phyloP scores from a whole-genome alignment of 164 flowering plant genomes.

The Liquidambar formosana region DNA sequence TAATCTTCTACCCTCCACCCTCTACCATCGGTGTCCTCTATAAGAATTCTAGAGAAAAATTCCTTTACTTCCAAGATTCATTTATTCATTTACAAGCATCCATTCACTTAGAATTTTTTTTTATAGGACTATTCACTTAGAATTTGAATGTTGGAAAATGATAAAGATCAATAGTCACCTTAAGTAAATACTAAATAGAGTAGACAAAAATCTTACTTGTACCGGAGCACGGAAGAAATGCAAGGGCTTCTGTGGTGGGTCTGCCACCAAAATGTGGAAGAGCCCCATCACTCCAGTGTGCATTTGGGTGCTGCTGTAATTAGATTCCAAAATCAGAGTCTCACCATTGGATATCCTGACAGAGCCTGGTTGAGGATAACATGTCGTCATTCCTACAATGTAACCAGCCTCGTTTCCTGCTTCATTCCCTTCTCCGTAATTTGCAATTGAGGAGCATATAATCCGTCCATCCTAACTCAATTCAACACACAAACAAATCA shows the following conservation, averaged over 20 bases:
- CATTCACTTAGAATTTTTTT: too few species aligned
- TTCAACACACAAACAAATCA: constrained; percentile 10
- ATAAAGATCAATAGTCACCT: not conserved
- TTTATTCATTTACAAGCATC: too few species aligned
- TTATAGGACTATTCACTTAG: too few species aligned
- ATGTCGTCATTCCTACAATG: constrained; percentile 87
- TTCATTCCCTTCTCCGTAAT: constrained; percentile 70
- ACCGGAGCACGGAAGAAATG: constrained; percentile 6
- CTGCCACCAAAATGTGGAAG: constrained; percentile 75
- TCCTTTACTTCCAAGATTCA: too few species aligned
- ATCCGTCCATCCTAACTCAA: constrained; percentile 62
- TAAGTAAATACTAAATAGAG: not conserved
- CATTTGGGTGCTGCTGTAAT: constrained; percentile 44
- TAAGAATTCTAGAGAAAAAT: too few species aligned
- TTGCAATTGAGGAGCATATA: constrained; percentile 71
- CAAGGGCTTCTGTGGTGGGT: constrained; percentile 22
- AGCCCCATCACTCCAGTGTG: constrained; percentile 93
- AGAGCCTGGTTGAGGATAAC: constrained; percentile 79
- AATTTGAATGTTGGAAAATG: too few species aligned
- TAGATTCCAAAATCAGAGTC: constrained; percentile 58
- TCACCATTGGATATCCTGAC: constrained; percentile 60
- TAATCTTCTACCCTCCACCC: too few species aligned
- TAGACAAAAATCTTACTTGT: constrained; percentile 4
- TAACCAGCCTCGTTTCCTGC: constrained; percentile 80
- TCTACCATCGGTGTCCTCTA: too few species aligned